Evolutionary conservation across 140 eudicot species (phyloP).

Genomic region (Flaveria floridana): DNA sequence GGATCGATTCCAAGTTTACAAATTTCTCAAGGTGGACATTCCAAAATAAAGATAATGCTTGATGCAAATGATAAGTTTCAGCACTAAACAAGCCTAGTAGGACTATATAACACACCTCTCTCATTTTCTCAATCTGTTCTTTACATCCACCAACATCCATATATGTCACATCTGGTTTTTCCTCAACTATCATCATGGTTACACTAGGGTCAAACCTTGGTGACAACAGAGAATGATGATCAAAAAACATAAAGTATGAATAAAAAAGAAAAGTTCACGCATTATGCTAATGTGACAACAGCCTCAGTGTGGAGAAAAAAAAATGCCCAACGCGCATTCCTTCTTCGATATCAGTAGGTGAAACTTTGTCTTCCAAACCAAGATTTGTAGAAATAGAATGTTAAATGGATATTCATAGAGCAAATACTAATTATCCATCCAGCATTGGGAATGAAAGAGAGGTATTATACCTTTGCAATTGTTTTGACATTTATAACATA

Average conservation of each 20-base stretch:
- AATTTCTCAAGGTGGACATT: slow-evolving; percentile 74
- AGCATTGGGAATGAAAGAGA: neutral
- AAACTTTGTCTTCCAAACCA: slow-evolving; percentile 94
- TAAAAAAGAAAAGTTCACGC: slow-evolving; percentile 24
- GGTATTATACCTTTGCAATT: slow-evolving; percentile 68
- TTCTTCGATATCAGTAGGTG: neutral
- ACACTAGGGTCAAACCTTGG: slow-evolving; percentile 91
- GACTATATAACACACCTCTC: slow-evolving; percentile 7
- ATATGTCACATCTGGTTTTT: slow-evolving; percentile 89
- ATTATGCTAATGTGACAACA: slow-evolving; percentile 10
- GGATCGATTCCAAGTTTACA: slow-evolving; percentile 92
- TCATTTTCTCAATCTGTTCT: slow-evolving; percentile 57
- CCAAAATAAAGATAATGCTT: neutral
- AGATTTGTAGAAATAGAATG: slow-evolving; percentile 53
- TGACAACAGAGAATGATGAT: slow-evolving; percentile 54
- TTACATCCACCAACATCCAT: slow-evolving; percentile 96
- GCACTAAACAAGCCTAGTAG: neutral
- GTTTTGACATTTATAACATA: slow-evolving; percentile 89
- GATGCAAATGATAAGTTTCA: neutral
- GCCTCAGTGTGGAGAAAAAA: neutral
- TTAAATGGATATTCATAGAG: slow-evolving; percentile 16
- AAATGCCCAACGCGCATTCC: neutral
- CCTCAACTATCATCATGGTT: slow-evolving; percentile 87
- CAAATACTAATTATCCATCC: slow-evolving; percentile 24
- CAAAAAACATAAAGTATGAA: neutral